Conservation (phyloP, 768 basidiomycete species). For the Kwoniella bestiolae region DNA sequence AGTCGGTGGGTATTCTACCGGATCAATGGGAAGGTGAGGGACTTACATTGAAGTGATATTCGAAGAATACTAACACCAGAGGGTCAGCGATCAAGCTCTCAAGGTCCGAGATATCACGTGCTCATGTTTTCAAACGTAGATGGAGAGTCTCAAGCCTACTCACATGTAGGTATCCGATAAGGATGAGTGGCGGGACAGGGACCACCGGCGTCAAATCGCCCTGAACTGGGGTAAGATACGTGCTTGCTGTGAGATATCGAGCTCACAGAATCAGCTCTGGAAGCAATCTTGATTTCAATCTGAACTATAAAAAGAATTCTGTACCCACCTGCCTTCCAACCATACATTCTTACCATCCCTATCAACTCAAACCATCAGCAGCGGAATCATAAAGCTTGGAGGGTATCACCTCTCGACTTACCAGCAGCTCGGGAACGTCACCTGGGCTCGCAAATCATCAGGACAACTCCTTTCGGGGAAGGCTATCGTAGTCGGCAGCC, state of each 20-base stretch:
- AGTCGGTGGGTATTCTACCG: neutral
- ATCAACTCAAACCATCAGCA: too few relatives aligned
- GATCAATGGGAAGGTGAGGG: neutral
- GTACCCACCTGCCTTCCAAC: slow-evolving; percentile 26
- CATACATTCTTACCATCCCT: slow-evolving; percentile 42
- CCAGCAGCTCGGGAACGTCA: slow-evolving; percentile 43
- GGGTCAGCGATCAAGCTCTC: too few relatives aligned
- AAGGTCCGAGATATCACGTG: too few relatives aligned
- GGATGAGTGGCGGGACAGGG: slow-evolving; percentile 44
- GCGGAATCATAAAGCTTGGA: too few relatives aligned
- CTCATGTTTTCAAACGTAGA: too few relatives aligned
- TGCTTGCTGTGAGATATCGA: slow-evolving; percentile 27
- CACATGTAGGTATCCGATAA: slow-evolving; percentile 25
- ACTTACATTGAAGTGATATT: slow-evolving; percentile 38
- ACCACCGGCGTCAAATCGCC: slow-evolving; percentile 31
- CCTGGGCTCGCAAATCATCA: slow-evolving; percentile 39
- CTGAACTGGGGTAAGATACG: slow-evolving; percentile 33
- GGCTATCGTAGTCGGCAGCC: neutral
- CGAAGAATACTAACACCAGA: slow-evolving; percentile 36
- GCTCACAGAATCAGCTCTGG: too few relatives aligned
- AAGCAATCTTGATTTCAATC: too few relatives aligned
- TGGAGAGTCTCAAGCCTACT: slow-evolving; percentile 18
- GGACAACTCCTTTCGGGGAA: slow-evolving; percentile 26
- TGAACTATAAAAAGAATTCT: neutral
- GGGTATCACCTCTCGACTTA: slow-evolving; percentile 16